Evolutionary conservation across 164 flowering plant genomes (phyloP), one percentile per base, ranked within the genome.

Genomic region (Sedum album): DNA sequence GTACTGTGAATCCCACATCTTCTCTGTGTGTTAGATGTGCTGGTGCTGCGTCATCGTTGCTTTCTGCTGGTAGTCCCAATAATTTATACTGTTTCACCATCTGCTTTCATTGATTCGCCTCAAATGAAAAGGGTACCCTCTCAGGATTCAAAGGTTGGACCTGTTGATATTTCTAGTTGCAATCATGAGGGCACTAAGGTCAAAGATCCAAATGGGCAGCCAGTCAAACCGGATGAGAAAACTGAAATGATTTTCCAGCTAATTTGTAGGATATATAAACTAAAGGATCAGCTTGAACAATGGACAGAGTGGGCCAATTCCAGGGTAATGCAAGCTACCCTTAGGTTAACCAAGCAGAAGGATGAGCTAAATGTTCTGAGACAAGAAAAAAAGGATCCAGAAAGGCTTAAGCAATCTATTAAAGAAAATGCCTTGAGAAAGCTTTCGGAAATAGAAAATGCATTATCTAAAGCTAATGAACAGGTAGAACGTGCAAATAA

Each of bases 221-320:
- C 84, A 86, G 73, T 76, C 23, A 84, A 86, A 5, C 80, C 68
- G 68, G 91, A 83, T 68, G 81, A 77, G 73, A 85, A 86, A 66
- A 97, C 88, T 74, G 93, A 87, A 75, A 75, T 81, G 82, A 76
- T 91, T 71, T 66, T 83, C 41, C 87, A 86, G 75, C 77, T 91
- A 70, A 75, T 72, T 23, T 83, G 88, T 10, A 76, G 86, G 48
- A 81, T 80, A 30, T 78, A 69, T 68, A 91, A 85, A 62, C 70
- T 89, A 76, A 87, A 89, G 71, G 80, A 77, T 72, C 92, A 87
- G 77, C 82, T 91, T 20, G 87, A 86, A 69, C 91, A 85, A 70
- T 94, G 97, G 97, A 83, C 87, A 20, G 97, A 91, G 70, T 94
- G 97, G 99, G 96, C 88, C 35, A 85, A 90, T 73, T 89, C 86